These are phyloP conservation scores for Plasmopara viticola DNA, from an alignment of 352 stramenopile species.

Conservation along the genomic window DNA sequence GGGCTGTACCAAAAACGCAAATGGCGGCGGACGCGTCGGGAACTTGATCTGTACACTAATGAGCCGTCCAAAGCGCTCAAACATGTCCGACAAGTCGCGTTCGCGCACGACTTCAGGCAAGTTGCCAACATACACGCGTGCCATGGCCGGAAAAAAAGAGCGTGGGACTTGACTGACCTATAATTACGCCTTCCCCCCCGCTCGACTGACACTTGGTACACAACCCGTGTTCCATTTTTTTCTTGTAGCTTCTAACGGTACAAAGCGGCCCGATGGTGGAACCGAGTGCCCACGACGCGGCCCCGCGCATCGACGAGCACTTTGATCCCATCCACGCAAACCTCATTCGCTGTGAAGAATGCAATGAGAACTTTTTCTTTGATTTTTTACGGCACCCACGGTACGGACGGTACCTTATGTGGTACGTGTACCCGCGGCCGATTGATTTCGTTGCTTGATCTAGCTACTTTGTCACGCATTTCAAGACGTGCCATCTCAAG, in stretches of 20 bases:
- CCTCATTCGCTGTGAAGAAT: constrained; percentile 74
- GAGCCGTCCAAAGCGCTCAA: constrained; percentile 46
- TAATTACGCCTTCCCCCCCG: background rate
- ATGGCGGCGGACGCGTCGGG: constrained; percentile 32
- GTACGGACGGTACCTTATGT: constrained; percentile 15
- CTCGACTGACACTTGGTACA: background rate
- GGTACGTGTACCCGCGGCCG: too few species aligned
- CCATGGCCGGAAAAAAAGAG: constrained; percentile 11
- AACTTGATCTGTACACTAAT: constrained; percentile 48
- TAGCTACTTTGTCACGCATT: constrained; percentile 78
- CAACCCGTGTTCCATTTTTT: background rate
- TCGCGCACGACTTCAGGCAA: constrained; percentile 50
- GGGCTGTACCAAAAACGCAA: constrained; percentile 55
- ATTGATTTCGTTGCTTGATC: too few species aligned
- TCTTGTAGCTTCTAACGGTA: constrained; percentile 2
- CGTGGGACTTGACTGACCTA: too few species aligned
- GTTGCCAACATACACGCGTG: constrained; percentile 55
- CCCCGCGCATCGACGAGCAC: constrained; percentile 45
- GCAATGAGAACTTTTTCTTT: constrained; percentile 79
- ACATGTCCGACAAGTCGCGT: constrained; percentile 47
- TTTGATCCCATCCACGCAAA: constrained; percentile 59
- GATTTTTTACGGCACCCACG: constrained; percentile 67
- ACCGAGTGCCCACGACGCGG: background rate
- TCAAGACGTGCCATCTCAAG: constrained; percentile 75
- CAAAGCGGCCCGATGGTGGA: constrained; percentile 1